A percentile compares a stretch with the other conserved stretches of the same genome.
These are phyloP conservation scores for Solanum pimpinellifolium DNA, from an alignment of 257 asterid genomes.

Conservation along the genomic window DNA sequence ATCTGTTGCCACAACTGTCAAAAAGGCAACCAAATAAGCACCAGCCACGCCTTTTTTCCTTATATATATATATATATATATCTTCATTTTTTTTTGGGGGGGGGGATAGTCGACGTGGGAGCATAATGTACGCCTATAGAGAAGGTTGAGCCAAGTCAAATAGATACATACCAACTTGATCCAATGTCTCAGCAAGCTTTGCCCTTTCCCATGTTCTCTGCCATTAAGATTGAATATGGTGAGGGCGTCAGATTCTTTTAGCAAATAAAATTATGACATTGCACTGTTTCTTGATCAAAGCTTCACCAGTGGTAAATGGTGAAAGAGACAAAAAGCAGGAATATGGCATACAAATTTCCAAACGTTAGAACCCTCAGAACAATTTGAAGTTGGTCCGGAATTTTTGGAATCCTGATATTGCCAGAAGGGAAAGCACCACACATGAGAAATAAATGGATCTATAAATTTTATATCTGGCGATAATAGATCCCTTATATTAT, in stretches of 20 bases:
- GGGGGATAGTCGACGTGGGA: background rate
- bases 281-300: background rate
- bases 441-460: background rate
- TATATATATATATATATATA: background rate
- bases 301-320: background rate
- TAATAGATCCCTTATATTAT: background rate
- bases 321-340: background rate
- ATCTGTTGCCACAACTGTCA: constrained; percentile 87
- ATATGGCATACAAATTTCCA: background rate
- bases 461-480: background rate
- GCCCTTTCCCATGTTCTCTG: constrained; percentile 99
- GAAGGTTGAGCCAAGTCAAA: background rate
- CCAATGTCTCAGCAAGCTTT: constrained; percentile 61
- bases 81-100: too few species aligned
- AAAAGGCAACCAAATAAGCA: background rate
- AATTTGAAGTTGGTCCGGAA: background rate
- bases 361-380: background rate
- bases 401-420: background rate
- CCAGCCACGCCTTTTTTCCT: background rate
- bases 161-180: constrained; percentile 51
- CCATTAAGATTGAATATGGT: background rate
- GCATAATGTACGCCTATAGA: background rate
- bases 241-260: background rate
- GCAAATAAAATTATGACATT: background rate
- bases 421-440: background rate